These are phyloP conservation scores for Allantophomopsis cytisporea DNA, from an alignment of 2,329 filamentous ascomycete species.

Conservation along the genomic window DNA sequence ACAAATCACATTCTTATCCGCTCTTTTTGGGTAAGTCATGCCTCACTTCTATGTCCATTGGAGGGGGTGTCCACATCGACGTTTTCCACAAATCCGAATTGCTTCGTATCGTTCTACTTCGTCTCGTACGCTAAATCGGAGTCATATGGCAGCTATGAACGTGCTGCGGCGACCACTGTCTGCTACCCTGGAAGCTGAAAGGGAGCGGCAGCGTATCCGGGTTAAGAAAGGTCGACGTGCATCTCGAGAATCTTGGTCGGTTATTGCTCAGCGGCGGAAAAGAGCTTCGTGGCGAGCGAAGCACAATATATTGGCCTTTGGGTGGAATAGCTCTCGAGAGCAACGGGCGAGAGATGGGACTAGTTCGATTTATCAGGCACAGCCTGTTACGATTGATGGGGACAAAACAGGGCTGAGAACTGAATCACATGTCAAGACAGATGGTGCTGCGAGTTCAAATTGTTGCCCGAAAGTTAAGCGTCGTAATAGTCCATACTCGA, in stretches of 20 bases:
- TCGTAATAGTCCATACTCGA: neutral
- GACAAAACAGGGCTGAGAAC: too few relatives aligned
- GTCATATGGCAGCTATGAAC: conserved; percentile 6
- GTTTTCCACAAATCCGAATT: conserved; percentile 11
- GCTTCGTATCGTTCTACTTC: conserved; percentile 6
- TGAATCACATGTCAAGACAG: neutral
- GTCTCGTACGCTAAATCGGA: conserved; percentile 3
- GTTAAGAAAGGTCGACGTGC: too few relatives aligned
- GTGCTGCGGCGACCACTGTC: conserved; percentile 5
- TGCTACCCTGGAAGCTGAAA: conserved; percentile 4
- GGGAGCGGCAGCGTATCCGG: conserved; percentile 5
- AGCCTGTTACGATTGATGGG: too few relatives aligned
- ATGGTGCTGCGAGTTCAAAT: neutral
- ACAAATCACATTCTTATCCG: too few relatives aligned
- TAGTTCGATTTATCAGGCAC: too few relatives aligned
- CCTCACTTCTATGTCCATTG: conserved; percentile 12
- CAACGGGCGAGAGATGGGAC: too few relatives aligned
- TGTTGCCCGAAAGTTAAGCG: too few relatives aligned
- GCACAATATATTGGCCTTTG: conserved; percentile 11
- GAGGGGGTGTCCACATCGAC: conserved; percentile 15
- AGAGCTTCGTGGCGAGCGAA: conserved; percentile 7
- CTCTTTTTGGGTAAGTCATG: conserved; percentile 5
- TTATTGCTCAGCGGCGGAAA: conserved; percentile 1
- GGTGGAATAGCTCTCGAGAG: conserved; percentile 5
- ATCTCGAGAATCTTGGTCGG: too few relatives aligned